These are phyloP conservation scores for Citrullus colocynthis DNA, from an alignment of 306 rosid species.

Conservation along the genomic window DNA sequence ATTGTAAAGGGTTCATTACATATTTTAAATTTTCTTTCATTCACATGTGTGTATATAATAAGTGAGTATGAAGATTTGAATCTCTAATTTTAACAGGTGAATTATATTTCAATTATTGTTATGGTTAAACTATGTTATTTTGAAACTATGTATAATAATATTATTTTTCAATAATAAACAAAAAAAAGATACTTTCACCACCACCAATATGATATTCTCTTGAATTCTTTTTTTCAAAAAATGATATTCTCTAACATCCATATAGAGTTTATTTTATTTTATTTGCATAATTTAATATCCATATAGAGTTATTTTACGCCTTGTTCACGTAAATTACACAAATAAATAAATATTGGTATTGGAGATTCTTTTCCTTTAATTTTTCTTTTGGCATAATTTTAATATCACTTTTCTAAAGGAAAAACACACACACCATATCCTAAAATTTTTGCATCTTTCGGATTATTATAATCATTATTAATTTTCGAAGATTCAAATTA, in stretches of 20 bases:
- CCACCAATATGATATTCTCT: background rate
- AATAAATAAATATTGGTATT: background rate
- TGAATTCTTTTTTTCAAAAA: background rate
- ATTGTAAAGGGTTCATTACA: too few species aligned
- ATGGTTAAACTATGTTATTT: too few species aligned
- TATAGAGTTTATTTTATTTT: background rate
- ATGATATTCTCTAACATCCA: background rate
- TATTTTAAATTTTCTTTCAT: too few species aligned
- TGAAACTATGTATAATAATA: too few species aligned
- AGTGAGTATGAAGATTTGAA: too few species aligned
- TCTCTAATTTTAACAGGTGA: too few species aligned
- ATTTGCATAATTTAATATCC: background rate
- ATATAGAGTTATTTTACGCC: background rate
- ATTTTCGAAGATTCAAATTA: too few species aligned
- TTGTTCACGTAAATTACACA: background rate
- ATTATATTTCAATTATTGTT: too few species aligned
- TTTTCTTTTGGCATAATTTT: background rate
- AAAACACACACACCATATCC: background rate
- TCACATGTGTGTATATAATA: too few species aligned
- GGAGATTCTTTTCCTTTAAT: conserved; percentile 6
- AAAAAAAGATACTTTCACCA: background rate
- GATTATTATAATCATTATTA: background rate
- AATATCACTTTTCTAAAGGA: background rate
- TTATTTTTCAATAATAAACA: background rate
- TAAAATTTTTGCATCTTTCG: background rate